Percentiles rank a stretch among this genome's conserved stretches.
Conservation (phyloP, 2,329 filamentous ascomycete species). For the Cercospora nicotianae region DNA sequence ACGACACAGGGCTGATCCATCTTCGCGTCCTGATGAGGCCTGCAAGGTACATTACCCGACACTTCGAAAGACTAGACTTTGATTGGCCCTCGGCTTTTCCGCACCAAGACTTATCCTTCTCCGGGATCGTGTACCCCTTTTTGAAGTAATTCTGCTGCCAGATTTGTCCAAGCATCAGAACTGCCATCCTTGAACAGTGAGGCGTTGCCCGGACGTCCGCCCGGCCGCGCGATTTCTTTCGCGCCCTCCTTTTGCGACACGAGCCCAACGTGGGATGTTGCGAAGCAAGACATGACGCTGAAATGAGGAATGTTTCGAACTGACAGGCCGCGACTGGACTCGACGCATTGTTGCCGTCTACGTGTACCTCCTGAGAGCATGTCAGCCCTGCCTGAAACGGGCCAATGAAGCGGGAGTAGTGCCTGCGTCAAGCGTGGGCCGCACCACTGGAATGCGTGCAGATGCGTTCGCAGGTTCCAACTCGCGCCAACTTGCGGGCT, state of each 20-base stretch:
- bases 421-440: slow-evolving; percentile 14
- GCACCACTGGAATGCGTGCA: slow-evolving; percentile 9
- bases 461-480: slow-evolving; percentile 11
- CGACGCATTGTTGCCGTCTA: background rate
- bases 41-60: slow-evolving; percentile 3
- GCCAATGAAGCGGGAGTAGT: slow-evolving; percentile 8
- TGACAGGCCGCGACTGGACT: slow-evolving; percentile 7
- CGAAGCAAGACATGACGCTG: slow-evolving; percentile 5
- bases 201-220: background rate
- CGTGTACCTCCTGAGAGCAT: slow-evolving; percentile 6
- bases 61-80: background rate
- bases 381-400: slow-evolving; percentile 10
- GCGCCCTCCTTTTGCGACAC: slow-evolving; percentile 14
- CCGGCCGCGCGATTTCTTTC: slow-evolving; percentile 3
- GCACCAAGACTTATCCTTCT: slow-evolving; percentile 1
- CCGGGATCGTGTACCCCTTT: background rate
- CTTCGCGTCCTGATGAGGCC: background rate
- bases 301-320: slow-evolving; percentile 15
- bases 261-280: slow-evolving; percentile 16
- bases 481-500: background rate
- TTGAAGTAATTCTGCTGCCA: background rate
- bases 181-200: background rate
- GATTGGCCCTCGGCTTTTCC: background rate
- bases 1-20: slow-evolving; percentile 6
- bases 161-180: background rate